Base-by-base conservation (phyloP, 805 yeast genomes). In the Candida ascalaphidarum region DNA sequence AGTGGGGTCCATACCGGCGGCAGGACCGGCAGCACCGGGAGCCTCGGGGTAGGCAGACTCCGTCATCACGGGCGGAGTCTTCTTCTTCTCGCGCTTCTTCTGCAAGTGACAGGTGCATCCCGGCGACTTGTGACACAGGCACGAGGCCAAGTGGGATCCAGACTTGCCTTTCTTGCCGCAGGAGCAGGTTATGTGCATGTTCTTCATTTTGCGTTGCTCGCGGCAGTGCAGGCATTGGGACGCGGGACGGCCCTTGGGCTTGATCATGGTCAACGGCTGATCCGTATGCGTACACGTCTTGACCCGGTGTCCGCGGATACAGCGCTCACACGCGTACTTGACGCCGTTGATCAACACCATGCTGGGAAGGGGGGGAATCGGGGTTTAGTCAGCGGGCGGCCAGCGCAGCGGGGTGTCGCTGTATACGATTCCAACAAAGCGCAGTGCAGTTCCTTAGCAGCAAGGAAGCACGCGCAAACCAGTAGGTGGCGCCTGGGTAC, bases 261-360 rank as follows among this genome's bases (percentile, higher is more conserved):
- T 92, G 52, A 92, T 89, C 82, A 81, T 81, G 50, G 82, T 79
- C 41, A 92, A 61, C 4, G 94, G 94, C 46, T 83, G 84, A 41
- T 92, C 95, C 0, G 88, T 75, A 52, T 92, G 98, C 25, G 80
- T 77, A 55, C 98, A 92, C 3, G 94, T 76, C 1, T 96, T 82
- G 25, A 89, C 98, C 30, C 98, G 65, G 49, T 92, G 98, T 24
- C 98, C 98, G 35, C 98, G 69, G 27, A 92, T 88, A 55, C 98
- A 89, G 35, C 96, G 64, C 43, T 86, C 95, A 53, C 98, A 89
- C 34, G 98, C 97, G 55, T 86, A 89, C 50, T 92, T 89, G 39
- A 83, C 79, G 21, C 96, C 97, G 45, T 86, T 84, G 29, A 89
- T 77, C 29, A 84, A 64, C 32, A 89, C 96, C 96, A 88, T 89